Evolutionary conservation across 768 basidiomycete species (phyloP), one percentile per base, ranked within the genome.

Genomic region (Saitozyma sp.): DNA sequence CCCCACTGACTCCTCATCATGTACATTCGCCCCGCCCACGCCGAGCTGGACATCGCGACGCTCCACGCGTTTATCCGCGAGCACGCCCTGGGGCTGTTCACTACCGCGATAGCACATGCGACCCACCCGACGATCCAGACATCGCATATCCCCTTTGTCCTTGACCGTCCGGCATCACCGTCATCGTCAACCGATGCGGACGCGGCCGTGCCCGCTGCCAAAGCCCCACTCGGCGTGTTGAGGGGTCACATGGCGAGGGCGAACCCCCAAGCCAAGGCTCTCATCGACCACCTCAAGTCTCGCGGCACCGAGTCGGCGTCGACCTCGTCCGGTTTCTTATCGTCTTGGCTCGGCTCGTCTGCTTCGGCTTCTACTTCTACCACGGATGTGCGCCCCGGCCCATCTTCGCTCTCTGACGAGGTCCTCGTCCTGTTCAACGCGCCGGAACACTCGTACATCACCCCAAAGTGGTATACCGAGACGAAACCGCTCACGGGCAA

Each of bases 21-120:
- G 81, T 81, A 83, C 66, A 73, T 83, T 38, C 80, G 80, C 4
- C 66, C 76, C 1, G 78, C 78, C 6, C 81, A 83, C 72, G 77
- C 79, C 20, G 81, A 81, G 55, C 72, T 70, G 56, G 69, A 79
- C 68, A 49, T 77, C n/a, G 65, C 76, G 3, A 71, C 70, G 2
- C 73, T 82, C 0, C 77, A 73, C 42, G 57, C 42, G 0, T 80
- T 82, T 64, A 76, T 82, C 54, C 75, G 75, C 16, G 52, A 66
- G 9, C 73, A 80, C 60, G 81, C 80, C 3, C 74, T 82, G 0
- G 82, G 82, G 0, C 65, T 81, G 16, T 63, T 83, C 60, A 82
- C 81, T 41, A 82, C 81, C 9, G 75, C 79, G 5, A 73, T 81
- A 56, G 60, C 69, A 0, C 70, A 75, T 45, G 53, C 78, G 14